These are phyloP conservation scores for Pythium scleroteichum DNA, from an alignment of 352 stramenopile genomes.

Conservation along the genomic window DNA sequence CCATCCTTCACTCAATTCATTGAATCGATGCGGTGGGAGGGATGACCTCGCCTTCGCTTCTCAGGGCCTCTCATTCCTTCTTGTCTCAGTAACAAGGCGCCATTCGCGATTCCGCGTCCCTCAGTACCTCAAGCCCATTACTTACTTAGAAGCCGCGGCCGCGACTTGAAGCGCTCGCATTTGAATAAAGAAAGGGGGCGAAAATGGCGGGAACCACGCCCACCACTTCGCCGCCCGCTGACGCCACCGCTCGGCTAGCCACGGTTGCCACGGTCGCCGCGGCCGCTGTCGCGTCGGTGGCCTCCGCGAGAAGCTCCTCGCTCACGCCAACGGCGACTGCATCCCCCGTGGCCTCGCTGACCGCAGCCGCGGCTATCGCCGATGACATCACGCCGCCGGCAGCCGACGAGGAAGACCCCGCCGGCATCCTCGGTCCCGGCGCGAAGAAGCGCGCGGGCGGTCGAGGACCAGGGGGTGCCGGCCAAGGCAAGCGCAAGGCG, in stretches of 20 bases:
- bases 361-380: neutral
- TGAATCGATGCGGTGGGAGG: conserved; percentile 19
- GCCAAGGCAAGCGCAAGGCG: conserved; percentile 18
- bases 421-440: conserved; percentile 12
- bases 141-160: conserved; percentile 14
- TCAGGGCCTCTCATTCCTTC: neutral
- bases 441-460: conserved; percentile 20
- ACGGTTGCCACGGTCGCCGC: too few relatives aligned
- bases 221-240: neutral
- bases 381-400: neutral
- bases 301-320: neutral
- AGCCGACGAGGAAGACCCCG: neutral
- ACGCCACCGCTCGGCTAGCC: neutral
- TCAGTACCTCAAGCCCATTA: conserved; percentile 26
- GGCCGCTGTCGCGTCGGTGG: neutral
- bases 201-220: conserved; percentile 32
- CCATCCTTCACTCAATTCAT: conserved; percentile 21
- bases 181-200: conserved; percentile 16
- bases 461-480: conserved; percentile 15
- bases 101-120: conserved; percentile 9
- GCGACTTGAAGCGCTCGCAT: neutral
- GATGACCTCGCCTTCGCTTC: conserved; percentile 20
- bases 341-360: neutral
- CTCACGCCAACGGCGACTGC: neutral
- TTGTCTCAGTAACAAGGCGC: conserved; percentile 32